phyloP scores from a whole-genome alignment of 108 stramenopile genomes.

The Hondaea fermentalgiana region DNA sequence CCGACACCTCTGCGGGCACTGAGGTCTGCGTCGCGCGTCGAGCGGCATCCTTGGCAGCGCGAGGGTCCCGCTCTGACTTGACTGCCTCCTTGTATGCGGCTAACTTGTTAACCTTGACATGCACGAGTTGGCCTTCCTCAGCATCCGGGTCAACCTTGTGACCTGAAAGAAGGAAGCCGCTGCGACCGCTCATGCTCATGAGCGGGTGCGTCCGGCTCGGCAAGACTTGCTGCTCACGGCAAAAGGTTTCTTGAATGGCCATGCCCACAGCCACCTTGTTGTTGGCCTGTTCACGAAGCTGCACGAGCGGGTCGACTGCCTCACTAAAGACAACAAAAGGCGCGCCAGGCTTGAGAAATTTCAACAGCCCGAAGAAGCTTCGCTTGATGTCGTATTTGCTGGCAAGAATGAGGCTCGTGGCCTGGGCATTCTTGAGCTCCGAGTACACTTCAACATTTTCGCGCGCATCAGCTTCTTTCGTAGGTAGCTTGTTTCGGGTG shows the following conservation, averaged over 20 bases:
- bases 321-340: conserved; percentile 79
- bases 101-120: background rate
- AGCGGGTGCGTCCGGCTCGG: conserved; percentile 74
- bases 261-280: conserved; percentile 66
- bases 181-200: conserved; percentile 80
- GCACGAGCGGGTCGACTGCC: conserved; percentile 68
- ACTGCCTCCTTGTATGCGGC: background rate
- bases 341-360: conserved; percentile 61
- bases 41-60: background rate
- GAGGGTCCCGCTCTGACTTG: background rate
- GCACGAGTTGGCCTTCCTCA: background rate
- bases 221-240: conserved; percentile 76
- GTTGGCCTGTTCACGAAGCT: conserved; percentile 55
- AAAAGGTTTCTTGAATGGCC: conserved; percentile 71
- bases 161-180: conserved; percentile 72
- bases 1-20: no score
- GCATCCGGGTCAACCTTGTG: conserved; percentile 47
- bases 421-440: background rate
- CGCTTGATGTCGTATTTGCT: conserved; percentile 60
- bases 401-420: conserved; percentile 51
- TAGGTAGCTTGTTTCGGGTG: background rate
- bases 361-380: conserved; percentile 56
- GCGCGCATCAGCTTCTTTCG: conserved; percentile 26
- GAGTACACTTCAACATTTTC: conserved; percentile 40
- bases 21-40: background rate